A percentile compares a stretch with the other conserved stretches of the same genome.
These are phyloP conservation scores for Goniomonas avonlea DNA, from an alignment of 78 protist species.

Conservation along the genomic window DNA sequence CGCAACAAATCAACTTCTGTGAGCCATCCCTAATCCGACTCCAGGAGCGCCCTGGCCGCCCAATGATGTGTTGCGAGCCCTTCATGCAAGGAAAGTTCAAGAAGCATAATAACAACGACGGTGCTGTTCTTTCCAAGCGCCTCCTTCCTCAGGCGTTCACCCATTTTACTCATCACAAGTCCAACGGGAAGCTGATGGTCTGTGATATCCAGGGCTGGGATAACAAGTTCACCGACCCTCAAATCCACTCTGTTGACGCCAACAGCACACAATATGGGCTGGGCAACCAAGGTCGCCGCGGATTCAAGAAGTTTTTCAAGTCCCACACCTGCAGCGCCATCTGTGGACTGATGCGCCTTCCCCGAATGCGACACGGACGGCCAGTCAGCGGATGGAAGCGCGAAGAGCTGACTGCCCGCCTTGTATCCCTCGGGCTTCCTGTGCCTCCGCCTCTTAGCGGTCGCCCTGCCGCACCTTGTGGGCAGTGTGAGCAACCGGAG, in stretches of 20 bases:
- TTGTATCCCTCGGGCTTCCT: too few relatives aligned
- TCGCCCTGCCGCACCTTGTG: too few relatives aligned
- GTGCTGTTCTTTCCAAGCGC: conserved; percentile 36
- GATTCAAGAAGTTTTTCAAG: conserved; percentile 55
- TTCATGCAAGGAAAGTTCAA: conserved; percentile 57
- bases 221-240: conserved; percentile 76
- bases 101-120: conserved; percentile 77
- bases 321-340: conserved; percentile 71
- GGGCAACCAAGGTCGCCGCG: conserved; percentile 66
- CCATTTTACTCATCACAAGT: conserved; percentile 68
- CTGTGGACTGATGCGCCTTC: too few relatives aligned
- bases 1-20: too few relatives aligned
- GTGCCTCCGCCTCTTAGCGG: too few relatives aligned
- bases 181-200: conserved; percentile 48
- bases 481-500: too few relatives aligned
- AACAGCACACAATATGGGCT: conserved; percentile 59
- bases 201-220: conserved; percentile 81
- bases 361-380: too few relatives aligned
- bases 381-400: too few relatives aligned
- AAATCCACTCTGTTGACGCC: conserved; percentile 63
- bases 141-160: conserved; percentile 78
- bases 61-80: too few relatives aligned
- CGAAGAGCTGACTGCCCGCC: too few relatives aligned
- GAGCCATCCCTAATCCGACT: too few relatives aligned
- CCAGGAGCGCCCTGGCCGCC: too few relatives aligned